Conservation (phyloP, 805 yeast genomes). For the Torulaspora delbrueckii region DNA sequence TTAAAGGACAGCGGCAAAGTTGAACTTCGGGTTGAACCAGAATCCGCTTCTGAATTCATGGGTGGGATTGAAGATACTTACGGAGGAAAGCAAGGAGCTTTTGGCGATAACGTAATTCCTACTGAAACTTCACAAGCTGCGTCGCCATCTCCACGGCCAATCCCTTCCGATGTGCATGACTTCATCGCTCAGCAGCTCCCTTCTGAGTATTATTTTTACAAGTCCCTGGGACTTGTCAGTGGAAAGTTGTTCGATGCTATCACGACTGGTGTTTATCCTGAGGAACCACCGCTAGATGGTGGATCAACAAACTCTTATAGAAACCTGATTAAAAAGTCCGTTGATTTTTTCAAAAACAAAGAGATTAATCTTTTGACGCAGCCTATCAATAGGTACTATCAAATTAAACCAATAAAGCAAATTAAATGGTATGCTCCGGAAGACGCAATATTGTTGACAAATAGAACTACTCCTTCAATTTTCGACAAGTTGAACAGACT, state of each 20-base stretch:
- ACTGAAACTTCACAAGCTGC: slow-evolving; percentile 6
- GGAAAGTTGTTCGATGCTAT: slow-evolving; percentile 61
- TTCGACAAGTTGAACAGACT: slow-evolving; percentile 40
- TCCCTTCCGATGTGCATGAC: slow-evolving; percentile 79
- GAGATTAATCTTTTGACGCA: slow-evolving; percentile 65
- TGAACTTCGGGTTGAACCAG: slow-evolving; percentile 48
- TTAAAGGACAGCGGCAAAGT: slow-evolving; percentile 64
- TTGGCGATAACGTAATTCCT: neutral
- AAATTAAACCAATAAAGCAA: slow-evolving; percentile 58
- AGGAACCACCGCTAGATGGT: slow-evolving; percentile 64
- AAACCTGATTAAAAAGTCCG: slow-evolving; percentile 44
- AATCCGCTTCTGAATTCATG: slow-evolving; percentile 18
- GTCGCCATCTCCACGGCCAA: slow-evolving; percentile 14
- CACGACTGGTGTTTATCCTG: slow-evolving; percentile 55
- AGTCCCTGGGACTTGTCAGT: slow-evolving; percentile 63
- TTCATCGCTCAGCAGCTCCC: slow-evolving; percentile 81
- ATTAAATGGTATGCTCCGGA: slow-evolving; percentile 50
- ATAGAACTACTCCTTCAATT: slow-evolving; percentile 51
- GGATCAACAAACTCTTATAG: slow-evolving; percentile 55
- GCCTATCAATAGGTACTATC: slow-evolving; percentile 78
- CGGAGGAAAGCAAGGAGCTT: neutral
- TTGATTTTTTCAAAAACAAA: slow-evolving; percentile 49
- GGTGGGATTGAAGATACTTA: neutral
- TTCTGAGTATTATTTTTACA: slow-evolving; percentile 77
- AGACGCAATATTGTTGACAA: slow-evolving; percentile 41